Base-by-base conservation (phyloP, 768 basidiomycete genomes). In the Serendipita sp. region DNA sequence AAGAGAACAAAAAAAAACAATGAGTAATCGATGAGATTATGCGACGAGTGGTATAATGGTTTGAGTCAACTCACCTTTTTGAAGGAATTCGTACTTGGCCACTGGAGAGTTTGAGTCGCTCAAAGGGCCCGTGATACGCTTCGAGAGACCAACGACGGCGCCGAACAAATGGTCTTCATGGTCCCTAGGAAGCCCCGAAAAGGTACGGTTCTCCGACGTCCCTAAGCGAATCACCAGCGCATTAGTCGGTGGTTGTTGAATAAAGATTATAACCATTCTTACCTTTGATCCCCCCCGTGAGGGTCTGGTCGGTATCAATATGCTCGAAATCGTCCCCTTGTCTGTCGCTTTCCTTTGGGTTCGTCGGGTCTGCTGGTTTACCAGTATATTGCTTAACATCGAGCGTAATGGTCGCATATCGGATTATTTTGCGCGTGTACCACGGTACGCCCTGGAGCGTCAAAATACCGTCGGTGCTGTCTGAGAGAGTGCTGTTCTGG, bases 401-500 rank as follows among this genome's bases (percentile, higher is more conserved):
- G 44, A 89, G 79, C 28, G 83, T 85, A 52, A 90, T 69, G 16
- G 80, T 82, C 36, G 79, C 83, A 32, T 76, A 36, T 28, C 70
- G 64, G 69, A 91, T 89, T 30, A 80, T 79, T 65, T 79, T 83
- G 68, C 89, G 82, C 68, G 77, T 85, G 52, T 84, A 66, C 88
- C 88, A 91, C 38, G 83, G 72, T 36, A 91, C 78, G 60, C 89
- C 89, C 71, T 90, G 89, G 2, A 85, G 76, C 36, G 73, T 71
- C 46, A 91, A 81, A 67, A 91, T 84, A 32, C 77, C 77, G 63
- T 89, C 87, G 3, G 78, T 78, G 35, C 71, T 69, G 68, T 85
- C 86, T 45, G 83, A 85, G 63, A 88, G 78, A 1, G 75, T 48
- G 73, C 85, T 89, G 77, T 86, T 88, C 88, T 89, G 66, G 63